phyloP scores from a whole-genome alignment of 78 protist species.

The Dictyostelium capitatum region DNA sequence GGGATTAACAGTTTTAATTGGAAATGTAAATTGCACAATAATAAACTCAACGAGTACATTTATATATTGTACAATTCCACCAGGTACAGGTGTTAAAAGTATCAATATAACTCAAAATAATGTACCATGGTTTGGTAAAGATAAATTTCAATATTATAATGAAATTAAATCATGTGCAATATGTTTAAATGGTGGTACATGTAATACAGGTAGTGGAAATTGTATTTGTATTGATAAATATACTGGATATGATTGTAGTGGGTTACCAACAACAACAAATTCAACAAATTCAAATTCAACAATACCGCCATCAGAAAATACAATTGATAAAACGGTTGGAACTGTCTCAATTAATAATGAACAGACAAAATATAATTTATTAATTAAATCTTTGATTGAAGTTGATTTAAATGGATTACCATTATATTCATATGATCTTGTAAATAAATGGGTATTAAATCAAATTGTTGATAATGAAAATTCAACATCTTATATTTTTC shows the following conservation, averaged over 20 bases:
- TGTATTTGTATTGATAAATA: not conserved
- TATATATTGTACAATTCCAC: not conserved
- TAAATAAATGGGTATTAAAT: not conserved
- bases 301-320: not conserved
- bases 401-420: not conserved
- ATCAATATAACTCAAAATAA: not conserved
- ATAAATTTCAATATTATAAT: not conserved
- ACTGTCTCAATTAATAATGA: not conserved
- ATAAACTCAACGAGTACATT: not conserved
- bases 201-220: not conserved
- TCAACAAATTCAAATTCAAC: not conserved
- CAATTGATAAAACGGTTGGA: not conserved
- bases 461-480: not conserved
- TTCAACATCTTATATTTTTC: not conserved
- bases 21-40: not conserved
- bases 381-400: not conserved
- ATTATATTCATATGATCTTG: not conserved
- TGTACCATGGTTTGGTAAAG: not conserved
- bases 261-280: not conserved
- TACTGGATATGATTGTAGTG: constrained; percentile 11
- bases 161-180: not conserved
- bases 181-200: not conserved
- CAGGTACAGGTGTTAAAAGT: not conserved
- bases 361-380: not conserved
- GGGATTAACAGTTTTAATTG: not conserved